phyloP scores from a whole-genome alignment of 306 rosid species.

The Corylus heterophylla region DNA sequence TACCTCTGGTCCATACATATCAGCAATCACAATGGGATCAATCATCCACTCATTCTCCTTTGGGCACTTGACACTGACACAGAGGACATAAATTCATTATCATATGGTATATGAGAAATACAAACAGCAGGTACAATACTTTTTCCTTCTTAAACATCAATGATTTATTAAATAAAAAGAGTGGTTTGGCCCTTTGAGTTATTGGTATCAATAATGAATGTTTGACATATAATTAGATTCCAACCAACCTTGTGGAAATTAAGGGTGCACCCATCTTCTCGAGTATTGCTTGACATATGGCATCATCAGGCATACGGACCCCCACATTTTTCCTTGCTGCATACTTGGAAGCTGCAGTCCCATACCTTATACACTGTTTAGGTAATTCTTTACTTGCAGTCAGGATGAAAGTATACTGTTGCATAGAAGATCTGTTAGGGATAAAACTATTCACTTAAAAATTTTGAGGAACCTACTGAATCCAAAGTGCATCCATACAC shows the following conservation, averaged over 20 bases:
- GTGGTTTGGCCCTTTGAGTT: neutral
- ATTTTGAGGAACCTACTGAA: constrained; percentile 13
- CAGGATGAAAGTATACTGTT: constrained; percentile 91
- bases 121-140: constrained; percentile 19
- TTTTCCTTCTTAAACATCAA: constrained; percentile 8
- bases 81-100: constrained; percentile 12
- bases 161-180: neutral
- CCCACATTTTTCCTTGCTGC: constrained; percentile 81
- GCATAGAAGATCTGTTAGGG: constrained; percentile 36
- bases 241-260: constrained; percentile 71
- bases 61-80: constrained; percentile 71
- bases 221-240: constrained; percentile 6
- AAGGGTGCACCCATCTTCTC: constrained; percentile 81
- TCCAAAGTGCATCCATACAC: neutral
- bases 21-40: constrained; percentile 87
- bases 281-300: constrained; percentile 77
- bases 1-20: constrained; percentile 88
- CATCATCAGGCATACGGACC: constrained; percentile 86
- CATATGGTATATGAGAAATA: constrained; percentile 4
- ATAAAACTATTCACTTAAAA: constrained; percentile 16
- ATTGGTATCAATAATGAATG: constrained; percentile 1
- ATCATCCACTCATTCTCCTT: constrained; percentile 83
- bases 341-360: constrained; percentile 67
- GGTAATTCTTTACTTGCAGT: constrained; percentile 91
- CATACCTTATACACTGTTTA: constrained; percentile 77